phyloP scores from a whole-genome alignment of 2,329 filamentous ascomycete species.

The Pyrenophora tritici-repentis region DNA sequence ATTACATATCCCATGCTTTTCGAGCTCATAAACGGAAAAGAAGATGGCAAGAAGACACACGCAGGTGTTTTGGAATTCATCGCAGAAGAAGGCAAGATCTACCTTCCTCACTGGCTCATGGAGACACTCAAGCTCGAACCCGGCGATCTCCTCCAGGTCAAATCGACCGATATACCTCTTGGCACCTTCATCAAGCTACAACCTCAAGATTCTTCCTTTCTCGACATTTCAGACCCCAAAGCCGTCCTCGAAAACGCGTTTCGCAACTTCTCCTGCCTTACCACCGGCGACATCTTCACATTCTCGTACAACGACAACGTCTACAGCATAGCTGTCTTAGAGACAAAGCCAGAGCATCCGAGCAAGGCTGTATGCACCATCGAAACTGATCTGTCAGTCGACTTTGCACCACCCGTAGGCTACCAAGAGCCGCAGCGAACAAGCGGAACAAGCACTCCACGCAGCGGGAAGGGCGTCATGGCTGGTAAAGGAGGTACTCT shows the following conservation, averaged over 20 bases:
- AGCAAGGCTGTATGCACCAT: constrained; percentile 88
- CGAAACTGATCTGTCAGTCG: constrained; percentile 94
- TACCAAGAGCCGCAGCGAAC: constrained; percentile 83
- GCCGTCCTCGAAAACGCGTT: constrained; percentile 96
- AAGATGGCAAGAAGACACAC: constrained; percentile 84
- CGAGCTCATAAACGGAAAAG: constrained; percentile 90
- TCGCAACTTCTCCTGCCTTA: constrained; percentile 91
- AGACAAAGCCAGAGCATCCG: constrained; percentile 85
- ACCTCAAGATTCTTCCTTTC: constrained; percentile 88
- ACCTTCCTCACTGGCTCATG: constrained; percentile 98
- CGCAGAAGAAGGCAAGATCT: constrained; percentile 94
- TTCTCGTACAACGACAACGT: constrained; percentile 95
- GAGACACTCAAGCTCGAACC: constrained; percentile 85
- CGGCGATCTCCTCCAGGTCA: constrained; percentile 92
- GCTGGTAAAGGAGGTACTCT: constrained; percentile 72
- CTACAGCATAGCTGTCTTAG: constrained; percentile 90
- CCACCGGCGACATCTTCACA: constrained; percentile 91
- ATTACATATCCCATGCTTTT: constrained; percentile 98
- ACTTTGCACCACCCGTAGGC: constrained; percentile 91
- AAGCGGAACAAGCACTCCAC: constrained; percentile 86
- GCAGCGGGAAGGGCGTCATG: constrained; percentile 66
- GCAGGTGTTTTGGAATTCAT: constrained; percentile 97
- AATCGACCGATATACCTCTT: constrained; percentile 88
- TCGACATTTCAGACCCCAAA: constrained; percentile 96
- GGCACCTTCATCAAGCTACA: constrained; percentile 96